Percentiles rank a stretch among this genome's conserved stretches.
phyloP scores from a whole-genome alignment of 352 stramenopile species.

The Pythium periplocum region DNA sequence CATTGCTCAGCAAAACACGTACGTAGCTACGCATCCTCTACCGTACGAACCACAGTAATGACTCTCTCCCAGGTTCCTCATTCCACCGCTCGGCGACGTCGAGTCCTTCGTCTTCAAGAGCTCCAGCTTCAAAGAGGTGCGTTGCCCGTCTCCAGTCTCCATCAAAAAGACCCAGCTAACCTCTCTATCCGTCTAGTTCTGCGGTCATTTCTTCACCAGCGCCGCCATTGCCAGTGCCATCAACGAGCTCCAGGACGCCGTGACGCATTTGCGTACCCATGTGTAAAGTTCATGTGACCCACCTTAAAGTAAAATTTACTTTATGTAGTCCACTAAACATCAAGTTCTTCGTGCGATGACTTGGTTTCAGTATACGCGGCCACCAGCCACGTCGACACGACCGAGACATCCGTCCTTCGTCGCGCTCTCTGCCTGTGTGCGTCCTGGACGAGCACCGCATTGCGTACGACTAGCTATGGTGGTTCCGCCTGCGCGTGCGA shows the following conservation, averaged over 20 bases:
- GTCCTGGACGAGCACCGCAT: too few relatives aligned
- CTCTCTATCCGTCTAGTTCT: constrained; percentile 30
- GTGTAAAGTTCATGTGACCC: constrained; percentile 1
- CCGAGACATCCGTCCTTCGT: background rate
- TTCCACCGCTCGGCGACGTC: constrained; percentile 42
- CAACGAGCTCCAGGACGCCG: constrained; percentile 36
- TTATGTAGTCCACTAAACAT: constrained; percentile 4
- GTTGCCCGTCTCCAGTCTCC: background rate
- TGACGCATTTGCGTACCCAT: constrained; percentile 25
- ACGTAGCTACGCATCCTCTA: background rate
- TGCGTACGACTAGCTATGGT: too few relatives aligned
- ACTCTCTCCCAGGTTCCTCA: constrained; percentile 23
- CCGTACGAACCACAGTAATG: background rate
- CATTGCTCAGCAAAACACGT: constrained; percentile 44
- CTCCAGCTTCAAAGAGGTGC: constrained; percentile 52
- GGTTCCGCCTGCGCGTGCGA: too few relatives aligned
- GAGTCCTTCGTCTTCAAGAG: constrained; percentile 50
- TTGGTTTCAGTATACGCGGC: constrained; percentile 5
- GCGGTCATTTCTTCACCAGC: constrained; percentile 43
- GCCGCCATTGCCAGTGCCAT: constrained; percentile 25
- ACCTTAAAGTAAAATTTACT: too few relatives aligned
- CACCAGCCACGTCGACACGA: background rate
- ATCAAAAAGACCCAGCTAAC: background rate
- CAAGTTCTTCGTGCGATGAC: background rate
- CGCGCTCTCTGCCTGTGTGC: background rate